phyloP scores from a whole-genome alignment of 1,139 yeast genomes.

The Debaryomyces coudertii region DNA sequence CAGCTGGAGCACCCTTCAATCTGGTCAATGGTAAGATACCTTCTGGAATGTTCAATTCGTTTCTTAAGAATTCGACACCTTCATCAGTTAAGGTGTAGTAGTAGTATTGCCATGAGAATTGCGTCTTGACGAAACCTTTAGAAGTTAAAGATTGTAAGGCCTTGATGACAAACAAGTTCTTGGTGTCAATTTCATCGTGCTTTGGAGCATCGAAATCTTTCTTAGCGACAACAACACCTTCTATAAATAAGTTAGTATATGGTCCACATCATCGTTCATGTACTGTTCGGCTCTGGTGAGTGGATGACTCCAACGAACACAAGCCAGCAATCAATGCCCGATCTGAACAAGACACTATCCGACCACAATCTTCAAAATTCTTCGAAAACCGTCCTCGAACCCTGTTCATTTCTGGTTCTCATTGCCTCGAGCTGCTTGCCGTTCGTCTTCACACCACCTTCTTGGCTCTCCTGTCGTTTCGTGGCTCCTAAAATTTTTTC shows the following conservation, averaged over 20 bases:
- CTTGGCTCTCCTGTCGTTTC: not conserved
- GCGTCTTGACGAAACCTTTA: conserved; percentile 99
- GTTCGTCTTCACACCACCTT: too few species aligned
- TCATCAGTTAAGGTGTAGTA: conserved; percentile 99
- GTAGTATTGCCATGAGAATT: conserved; percentile 99
- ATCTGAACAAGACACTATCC: not conserved
- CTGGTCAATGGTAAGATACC: conserved; percentile 98
- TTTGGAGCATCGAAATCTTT: conserved; percentile 97
- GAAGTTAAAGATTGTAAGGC: conserved; percentile 99
- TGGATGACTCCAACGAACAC: not conserved
- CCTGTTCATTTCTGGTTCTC: not conserved
- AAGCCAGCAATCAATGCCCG: not conserved
- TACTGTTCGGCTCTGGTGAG: not conserved
- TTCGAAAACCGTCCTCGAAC: not conserved
- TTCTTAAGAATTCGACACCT: conserved; percentile 98
- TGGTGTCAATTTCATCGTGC: conserved; percentile 98
- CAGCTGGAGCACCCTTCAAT: conserved; percentile 92
- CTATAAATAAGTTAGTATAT: conserved; percentile 51
- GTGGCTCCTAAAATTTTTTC: not conserved
- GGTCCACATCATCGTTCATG: not conserved
- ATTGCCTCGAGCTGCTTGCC: not conserved
- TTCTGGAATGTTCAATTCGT: conserved; percentile 97
- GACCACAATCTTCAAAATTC: not conserved
- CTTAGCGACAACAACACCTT: conserved; percentile 99
- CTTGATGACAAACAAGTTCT: conserved; percentile 97